These are phyloP conservation scores for Phaeotremella skinneri DNA, from an alignment of 768 basidiomycete species.

Conservation along the genomic window DNA sequence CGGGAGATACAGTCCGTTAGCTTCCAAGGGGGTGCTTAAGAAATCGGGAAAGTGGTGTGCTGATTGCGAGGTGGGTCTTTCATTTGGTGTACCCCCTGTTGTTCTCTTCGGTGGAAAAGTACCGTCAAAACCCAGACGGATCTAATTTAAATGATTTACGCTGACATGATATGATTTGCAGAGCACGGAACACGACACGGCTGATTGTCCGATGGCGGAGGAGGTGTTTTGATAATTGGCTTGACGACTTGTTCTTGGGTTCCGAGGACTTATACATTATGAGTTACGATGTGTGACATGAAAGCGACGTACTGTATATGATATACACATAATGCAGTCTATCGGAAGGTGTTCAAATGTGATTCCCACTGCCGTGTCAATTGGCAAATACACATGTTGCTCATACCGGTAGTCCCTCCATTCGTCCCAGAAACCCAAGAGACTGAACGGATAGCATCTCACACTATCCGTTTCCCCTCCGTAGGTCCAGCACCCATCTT, in stretches of 20 bases:
- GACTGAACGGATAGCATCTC: background rate
- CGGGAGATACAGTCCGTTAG: slow-evolving; percentile 11
- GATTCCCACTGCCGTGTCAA: too few species aligned
- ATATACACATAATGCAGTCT: too few species aligned
- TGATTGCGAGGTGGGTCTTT: slow-evolving; percentile 49
- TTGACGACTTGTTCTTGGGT: background rate
- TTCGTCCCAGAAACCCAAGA: too few species aligned
- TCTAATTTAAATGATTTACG: background rate
- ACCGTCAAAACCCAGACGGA: background rate
- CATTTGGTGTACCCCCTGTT: background rate
- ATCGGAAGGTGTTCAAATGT: too few species aligned
- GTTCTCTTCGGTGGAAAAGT: too few species aligned
- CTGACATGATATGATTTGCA: slow-evolving; percentile 12
- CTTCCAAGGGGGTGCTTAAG: slow-evolving; percentile 10
- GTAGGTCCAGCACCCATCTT: background rate
- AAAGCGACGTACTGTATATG: too few species aligned
- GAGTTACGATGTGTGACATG: too few species aligned
- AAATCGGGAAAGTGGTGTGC: slow-evolving; percentile 38
- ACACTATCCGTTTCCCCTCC: background rate
- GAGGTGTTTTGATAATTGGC: slow-evolving; percentile 38
- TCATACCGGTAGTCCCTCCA: too few species aligned
- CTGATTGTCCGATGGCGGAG: slow-evolving; percentile 48
- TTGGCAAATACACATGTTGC: too few species aligned
- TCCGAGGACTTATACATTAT: background rate
- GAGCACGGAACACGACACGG: slow-evolving; percentile 44